Base-by-base conservation (phyloP, 306 rosid species). In the Lotus japonicus region DNA sequence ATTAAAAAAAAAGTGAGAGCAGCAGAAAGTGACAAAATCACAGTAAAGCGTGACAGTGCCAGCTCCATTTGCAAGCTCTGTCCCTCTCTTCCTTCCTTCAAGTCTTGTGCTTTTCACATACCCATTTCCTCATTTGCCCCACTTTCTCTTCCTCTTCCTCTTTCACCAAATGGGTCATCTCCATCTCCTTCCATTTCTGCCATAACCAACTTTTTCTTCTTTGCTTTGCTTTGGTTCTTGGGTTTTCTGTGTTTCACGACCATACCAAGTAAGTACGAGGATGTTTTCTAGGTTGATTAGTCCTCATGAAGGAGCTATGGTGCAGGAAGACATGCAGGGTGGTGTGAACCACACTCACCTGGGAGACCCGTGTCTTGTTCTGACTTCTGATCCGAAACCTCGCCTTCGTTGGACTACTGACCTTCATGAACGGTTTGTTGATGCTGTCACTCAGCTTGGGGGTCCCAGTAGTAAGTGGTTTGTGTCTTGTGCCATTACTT, bases 361-460 rank as follows among this genome's bases (percentile, higher is more conserved):
- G 36, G 90, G 85, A 1, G 98, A 94, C 71, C 94, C 95, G 2
- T 94, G 97, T 56, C 91, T 94, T 56, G 99, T 94, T 33, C 75
- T 94, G 58, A 90, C 99, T 41, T 86, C 98, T 57, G 96, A 92
- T 81, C 98, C 98, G 5, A 92, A 94, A 74, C 99, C 99, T 63
- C 97, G 99, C 14, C 99, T 94, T 81, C 97, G 99, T 2, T 94
- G 99, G 99, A 94, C 99, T 11, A 69, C 92, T 39, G 99, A 94
- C 79, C 99, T 90, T 45, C 99, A 94, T 41, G 96, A 94, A 36
- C 91, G 99, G 18, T 94, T 94, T 56, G 84, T 94, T 44, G 99
- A 94, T 51, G 97, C 97, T 23, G 99, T 94, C 58, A 94, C 95
- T 73, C 96, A 94, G 79, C 99, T 94, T 17, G 99, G 99, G 12